Evolutionary conservation across 441 rosid genomes (phyloP).

Genomic region (Pelargonium cotyledonis): DNA sequence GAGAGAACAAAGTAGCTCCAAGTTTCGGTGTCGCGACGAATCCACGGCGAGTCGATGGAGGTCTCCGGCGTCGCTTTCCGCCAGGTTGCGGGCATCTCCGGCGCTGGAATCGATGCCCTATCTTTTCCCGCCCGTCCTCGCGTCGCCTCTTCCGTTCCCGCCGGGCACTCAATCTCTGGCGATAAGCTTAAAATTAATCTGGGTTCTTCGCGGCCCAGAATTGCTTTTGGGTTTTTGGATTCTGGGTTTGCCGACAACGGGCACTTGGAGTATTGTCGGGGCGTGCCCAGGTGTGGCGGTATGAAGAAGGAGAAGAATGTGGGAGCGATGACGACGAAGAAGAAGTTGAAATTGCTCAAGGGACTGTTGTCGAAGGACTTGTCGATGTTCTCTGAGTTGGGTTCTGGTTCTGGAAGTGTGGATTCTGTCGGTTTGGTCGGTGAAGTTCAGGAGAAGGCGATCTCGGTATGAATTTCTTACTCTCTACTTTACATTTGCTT

Average conservation of each 20-base stretch:
- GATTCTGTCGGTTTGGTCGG: constrained; percentile 27
- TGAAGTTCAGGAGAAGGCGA: constrained; percentile 30
- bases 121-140: constrained; percentile 4
- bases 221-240: constrained; percentile 20
- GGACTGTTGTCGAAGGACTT: constrained; percentile 33
- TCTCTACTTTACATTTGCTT: neutral
- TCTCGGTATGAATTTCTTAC: constrained; percentile 29
- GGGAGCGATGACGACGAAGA: constrained; percentile 26
- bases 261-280: constrained; percentile 31
- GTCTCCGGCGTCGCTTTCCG: constrained; percentile 33
- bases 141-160: neutral
- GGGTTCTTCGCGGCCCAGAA: neutral
- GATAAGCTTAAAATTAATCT: neutral
- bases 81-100: constrained; percentile 22
- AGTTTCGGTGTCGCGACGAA: neutral
- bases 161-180: neutral
- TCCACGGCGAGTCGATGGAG: constrained; percentile 21
- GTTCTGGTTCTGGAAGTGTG: constrained; percentile 22
- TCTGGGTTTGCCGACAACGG: constrained; percentile 34
- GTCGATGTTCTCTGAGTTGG: constrained; percentile 30
- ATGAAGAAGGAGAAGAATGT: constrained; percentile 30
- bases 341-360: constrained; percentile 40
- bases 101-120: constrained; percentile 18
- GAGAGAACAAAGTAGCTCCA: neutral
- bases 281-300: constrained; percentile 27